phyloP scores from a whole-genome alignment of 2,329 filamentous ascomycete species.

The Curvularia eragrostidis region DNA sequence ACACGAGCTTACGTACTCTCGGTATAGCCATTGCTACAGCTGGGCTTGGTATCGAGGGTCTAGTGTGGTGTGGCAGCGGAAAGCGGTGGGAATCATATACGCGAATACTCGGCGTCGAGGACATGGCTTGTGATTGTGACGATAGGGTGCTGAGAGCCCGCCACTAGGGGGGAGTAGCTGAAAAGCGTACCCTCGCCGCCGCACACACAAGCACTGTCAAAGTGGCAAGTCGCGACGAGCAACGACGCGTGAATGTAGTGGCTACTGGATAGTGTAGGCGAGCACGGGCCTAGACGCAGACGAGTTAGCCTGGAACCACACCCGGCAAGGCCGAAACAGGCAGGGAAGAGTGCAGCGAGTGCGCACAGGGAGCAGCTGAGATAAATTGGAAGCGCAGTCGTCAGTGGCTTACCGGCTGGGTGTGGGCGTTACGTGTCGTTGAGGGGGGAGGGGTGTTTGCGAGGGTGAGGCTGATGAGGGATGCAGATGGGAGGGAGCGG shows the following conservation, averaged over 20 bases:
- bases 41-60: constrained; percentile 48
- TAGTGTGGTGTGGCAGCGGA: constrained; percentile 40
- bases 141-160: constrained; percentile 34
- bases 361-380: constrained; percentile 13
- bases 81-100: constrained; percentile 53
- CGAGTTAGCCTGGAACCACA: constrained; percentile 12
- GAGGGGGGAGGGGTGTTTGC: constrained; percentile 5
- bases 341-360: constrained; percentile 20
- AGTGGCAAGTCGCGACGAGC: constrained; percentile 38
- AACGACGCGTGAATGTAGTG: constrained; percentile 16
- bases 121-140: constrained; percentile 38
- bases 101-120: constrained; percentile 51
- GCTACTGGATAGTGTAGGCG: constrained; percentile 28
- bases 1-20: constrained; percentile 40
- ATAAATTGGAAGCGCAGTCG: constrained; percentile 11
- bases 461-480: constrained; percentile 26
- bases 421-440: constrained; percentile 16
- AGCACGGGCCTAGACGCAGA: constrained; percentile 27
- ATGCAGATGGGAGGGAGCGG: constrained; percentile 23
- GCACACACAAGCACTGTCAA: constrained; percentile 32
- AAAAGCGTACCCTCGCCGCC: constrained; percentile 41
- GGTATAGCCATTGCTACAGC: constrained; percentile 68
- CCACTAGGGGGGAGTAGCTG: constrained; percentile 45
- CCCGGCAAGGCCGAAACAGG: constrained; percentile 37
- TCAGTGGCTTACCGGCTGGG: constrained; percentile 20